These are phyloP conservation scores for Craspedostauros australis DNA, from an alignment of 108 stramenopile genomes.

Conservation along the genomic window DNA sequence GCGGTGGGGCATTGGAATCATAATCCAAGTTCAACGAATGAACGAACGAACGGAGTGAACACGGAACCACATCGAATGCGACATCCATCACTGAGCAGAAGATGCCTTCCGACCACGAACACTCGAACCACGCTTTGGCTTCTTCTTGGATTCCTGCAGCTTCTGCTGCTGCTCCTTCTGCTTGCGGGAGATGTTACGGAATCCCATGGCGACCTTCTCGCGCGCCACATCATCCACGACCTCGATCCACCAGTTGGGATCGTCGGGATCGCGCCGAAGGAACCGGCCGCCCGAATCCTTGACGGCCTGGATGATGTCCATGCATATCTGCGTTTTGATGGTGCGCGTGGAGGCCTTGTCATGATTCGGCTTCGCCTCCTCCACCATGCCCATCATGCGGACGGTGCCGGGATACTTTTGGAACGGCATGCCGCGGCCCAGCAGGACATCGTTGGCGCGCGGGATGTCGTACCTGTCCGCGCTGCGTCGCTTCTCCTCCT, in stretches of 20 bases:
- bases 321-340: slow-evolving; percentile 1
- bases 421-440: slow-evolving; percentile 10
- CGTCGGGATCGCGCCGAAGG: background rate
- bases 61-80: too few relatives aligned
- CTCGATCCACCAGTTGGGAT: background rate
- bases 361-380: background rate
- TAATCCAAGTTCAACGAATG: too few relatives aligned
- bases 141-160: too few relatives aligned
- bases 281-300: slow-evolving; percentile 3
- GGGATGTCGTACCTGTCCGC: too few relatives aligned
- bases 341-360: background rate
- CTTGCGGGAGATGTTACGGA: too few relatives aligned
- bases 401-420: slow-evolving; percentile 2
- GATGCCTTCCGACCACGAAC: too few relatives aligned
- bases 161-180: too few relatives aligned
- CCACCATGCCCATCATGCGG: background rate
- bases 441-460: slow-evolving; percentile 3
- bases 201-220: slow-evolving; percentile 5
- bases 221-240: slow-evolving; percentile 2
- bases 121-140: too few relatives aligned
- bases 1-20: too few relatives aligned
- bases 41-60: too few relatives aligned
- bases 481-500: too few relatives aligned
- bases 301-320: background rate
- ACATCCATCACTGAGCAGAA: too few relatives aligned